Evolutionary conservation across 257 asterid species (phyloP).

Genomic region (Cynanchum wilfordii): DNA sequence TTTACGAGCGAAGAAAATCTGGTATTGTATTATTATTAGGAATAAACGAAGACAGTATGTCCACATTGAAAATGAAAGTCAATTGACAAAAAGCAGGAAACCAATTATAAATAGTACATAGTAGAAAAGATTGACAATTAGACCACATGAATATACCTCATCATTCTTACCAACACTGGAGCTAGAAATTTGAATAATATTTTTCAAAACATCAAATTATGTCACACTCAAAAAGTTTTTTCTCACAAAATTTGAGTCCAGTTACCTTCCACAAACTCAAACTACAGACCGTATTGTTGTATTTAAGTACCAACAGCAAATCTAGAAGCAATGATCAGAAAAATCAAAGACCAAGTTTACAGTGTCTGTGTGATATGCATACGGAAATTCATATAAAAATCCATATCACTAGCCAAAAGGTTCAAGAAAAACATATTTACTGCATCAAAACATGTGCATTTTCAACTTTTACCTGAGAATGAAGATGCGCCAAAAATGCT

Average conservation of each 20-base stretch:
- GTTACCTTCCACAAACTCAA: background rate
- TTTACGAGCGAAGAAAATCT: background rate
- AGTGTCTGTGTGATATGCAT: too few relatives aligned
- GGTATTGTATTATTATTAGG: background rate
- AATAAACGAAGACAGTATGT: background rate
- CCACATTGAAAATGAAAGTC: background rate
- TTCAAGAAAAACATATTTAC: background rate
- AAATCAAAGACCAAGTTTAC: background rate
- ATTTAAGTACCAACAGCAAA: background rate
- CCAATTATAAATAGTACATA: too few relatives aligned
- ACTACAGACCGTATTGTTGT: background rate
- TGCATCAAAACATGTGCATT: background rate
- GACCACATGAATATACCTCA: background rate
- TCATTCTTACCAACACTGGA: background rate
- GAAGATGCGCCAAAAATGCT: background rate
- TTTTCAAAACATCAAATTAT: background rate
- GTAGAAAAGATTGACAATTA: background rate
- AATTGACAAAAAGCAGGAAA: background rate
- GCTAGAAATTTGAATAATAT: background rate
- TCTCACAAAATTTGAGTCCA: background rate
- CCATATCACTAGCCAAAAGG: background rate
- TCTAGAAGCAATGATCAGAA: background rate
- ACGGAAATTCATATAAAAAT: background rate
- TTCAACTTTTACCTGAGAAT: background rate
- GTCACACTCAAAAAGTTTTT: background rate